Conservation (phyloP, 1,284 basidiomycete genomes). For the Grifola frondosa region DNA sequence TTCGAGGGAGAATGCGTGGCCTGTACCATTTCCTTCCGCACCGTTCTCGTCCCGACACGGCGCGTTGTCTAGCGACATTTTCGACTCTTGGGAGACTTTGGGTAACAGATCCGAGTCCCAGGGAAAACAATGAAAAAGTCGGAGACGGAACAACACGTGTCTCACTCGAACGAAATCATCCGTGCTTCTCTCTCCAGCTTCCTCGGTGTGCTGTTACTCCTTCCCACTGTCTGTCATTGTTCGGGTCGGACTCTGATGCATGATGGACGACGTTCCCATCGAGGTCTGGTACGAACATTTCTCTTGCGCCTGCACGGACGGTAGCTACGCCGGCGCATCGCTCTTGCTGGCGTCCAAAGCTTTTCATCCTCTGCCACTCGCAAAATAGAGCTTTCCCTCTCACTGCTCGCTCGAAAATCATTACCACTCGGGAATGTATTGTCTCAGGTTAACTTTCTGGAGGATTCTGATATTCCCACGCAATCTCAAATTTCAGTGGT, state of each 20-base stretch:
- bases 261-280: neutral
- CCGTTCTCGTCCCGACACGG: constrained; percentile 6
- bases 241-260: too few relatives aligned
- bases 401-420: neutral
- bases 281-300: neutral
- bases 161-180: neutral
- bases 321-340: neutral
- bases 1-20: constrained; percentile 53
- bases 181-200: neutral
- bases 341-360: neutral
- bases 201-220: too few relatives aligned
- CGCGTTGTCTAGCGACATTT: constrained; percentile 17
- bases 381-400: neutral
- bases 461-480: neutral
- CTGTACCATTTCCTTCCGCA: constrained; percentile 3
- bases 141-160: constrained; percentile 1
- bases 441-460: neutral
- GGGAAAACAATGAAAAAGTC: constrained; percentile 5
- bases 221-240: too few relatives aligned
- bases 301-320: neutral
- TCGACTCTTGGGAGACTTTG: constrained; percentile 2
- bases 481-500: neutral
- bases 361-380: neutral
- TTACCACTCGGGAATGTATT: neutral
- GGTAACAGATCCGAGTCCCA: neutral